phyloP scores from a whole-genome alignment of 2,329 filamentous ascomycete species.

The Aspergillus awamori region DNA sequence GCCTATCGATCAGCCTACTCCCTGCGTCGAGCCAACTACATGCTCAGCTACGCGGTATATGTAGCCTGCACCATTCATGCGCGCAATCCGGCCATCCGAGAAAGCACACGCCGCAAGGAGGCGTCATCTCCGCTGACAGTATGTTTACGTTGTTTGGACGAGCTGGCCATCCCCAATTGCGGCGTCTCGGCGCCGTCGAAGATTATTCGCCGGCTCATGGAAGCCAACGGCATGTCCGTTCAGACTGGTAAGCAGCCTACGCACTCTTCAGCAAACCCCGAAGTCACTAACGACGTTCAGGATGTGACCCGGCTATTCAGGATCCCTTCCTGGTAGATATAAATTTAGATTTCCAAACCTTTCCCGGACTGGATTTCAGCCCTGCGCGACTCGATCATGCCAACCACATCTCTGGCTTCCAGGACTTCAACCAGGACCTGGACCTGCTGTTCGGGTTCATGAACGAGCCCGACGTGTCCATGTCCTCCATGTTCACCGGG shows the following conservation, averaged over 20 bases:
- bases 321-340: conserved; percentile 2
- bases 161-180: conserved; percentile 11
- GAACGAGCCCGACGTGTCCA: conserved; percentile 4
- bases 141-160: conserved; percentile 8
- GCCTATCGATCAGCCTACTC: conserved; percentile 45
- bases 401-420: conserved; percentile 3
- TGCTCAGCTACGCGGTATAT: conserved; percentile 49
- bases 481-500: background rate
- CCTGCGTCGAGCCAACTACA: conserved; percentile 45
- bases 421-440: conserved; percentile 7
- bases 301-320: background rate
- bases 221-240: conserved; percentile 9
- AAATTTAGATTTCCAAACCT: conserved; percentile 4
- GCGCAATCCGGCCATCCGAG: conserved; percentile 31
- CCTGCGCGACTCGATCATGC: background rate
- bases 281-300: background rate
- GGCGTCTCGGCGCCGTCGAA: conserved; percentile 7
- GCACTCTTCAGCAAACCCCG: background rate
- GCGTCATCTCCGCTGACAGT: conserved; percentile 5
- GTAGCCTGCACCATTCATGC: conserved; percentile 48
- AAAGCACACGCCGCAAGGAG: conserved; percentile 6
- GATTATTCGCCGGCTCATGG: conserved; percentile 14
- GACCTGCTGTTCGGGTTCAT: conserved; percentile 18
- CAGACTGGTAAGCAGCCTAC: background rate
- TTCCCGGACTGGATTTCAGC: background rate